These are phyloP conservation scores for Peniophora sp. DNA, from an alignment of 1,284 basidiomycete genomes.

Conservation along the genomic window DNA sequence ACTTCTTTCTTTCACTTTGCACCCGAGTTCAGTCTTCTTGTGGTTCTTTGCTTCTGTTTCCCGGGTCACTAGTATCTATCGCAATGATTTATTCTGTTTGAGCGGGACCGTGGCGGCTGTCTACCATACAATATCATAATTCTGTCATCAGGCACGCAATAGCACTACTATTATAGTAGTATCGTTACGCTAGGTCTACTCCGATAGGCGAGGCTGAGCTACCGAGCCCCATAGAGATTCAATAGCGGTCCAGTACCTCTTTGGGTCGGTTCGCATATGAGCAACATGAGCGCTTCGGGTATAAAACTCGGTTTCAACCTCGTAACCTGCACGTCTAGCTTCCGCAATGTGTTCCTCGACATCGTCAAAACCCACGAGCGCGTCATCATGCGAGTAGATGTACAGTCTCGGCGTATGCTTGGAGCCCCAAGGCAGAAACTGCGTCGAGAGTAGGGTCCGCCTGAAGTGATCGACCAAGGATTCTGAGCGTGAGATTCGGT, in stretches of 20 bases:
- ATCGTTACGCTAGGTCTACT: too few species aligned
- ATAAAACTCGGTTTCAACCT: slow-evolving; percentile 33
- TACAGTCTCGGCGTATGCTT: slow-evolving; percentile 41
- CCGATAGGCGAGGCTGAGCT: too few species aligned
- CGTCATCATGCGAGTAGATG: slow-evolving; percentile 43
- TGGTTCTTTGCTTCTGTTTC: neutral
- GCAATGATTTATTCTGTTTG: too few species aligned
- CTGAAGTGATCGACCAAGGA: slow-evolving; percentile 19
- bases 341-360: slow-evolving; percentile 33
- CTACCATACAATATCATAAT: too few species aligned
- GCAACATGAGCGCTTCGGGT: slow-evolving; percentile 45
- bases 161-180: too few species aligned
- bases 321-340: slow-evolving; percentile 27
- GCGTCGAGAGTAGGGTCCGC: slow-evolving; percentile 22
- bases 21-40: too few species aligned
- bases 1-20: too few species aligned
- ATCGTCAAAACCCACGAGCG: slow-evolving; percentile 32
- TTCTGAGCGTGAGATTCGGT: slow-evolving; percentile 9
- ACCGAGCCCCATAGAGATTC: slow-evolving; percentile 24
- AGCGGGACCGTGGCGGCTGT: too few species aligned
- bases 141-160: too few species aligned
- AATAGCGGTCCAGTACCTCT: slow-evolving; percentile 39
- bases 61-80: too few species aligned
- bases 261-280: slow-evolving; percentile 41
- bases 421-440: slow-evolving; percentile 37